A percentile compares a stretch with the other conserved stretches of the same genome.
Evolutionary conservation across 805 yeast species (phyloP).

Genomic region (Tetrapisispora arboricola): DNA sequence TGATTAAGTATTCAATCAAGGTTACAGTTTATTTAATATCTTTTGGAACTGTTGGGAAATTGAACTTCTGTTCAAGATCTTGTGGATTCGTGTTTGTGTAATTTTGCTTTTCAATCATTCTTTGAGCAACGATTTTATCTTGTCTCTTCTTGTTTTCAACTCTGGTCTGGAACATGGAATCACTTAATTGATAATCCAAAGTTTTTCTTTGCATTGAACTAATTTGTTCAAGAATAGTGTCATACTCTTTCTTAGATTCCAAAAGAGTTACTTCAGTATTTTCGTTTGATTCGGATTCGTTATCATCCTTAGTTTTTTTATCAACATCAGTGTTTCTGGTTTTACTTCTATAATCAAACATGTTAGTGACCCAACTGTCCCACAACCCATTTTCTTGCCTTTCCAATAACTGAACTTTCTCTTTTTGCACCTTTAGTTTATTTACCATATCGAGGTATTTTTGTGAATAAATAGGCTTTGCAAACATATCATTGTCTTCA

Average conservation of each 20-base stretch:
- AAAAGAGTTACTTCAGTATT: background rate
- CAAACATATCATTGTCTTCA: constrained; percentile 27
- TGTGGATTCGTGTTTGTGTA: constrained; percentile 25
- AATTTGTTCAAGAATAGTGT: constrained; percentile 13
- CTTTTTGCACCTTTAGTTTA: constrained; percentile 12
- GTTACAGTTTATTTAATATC: background rate
- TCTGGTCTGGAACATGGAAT: constrained; percentile 17
- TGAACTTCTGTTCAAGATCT: constrained; percentile 13
- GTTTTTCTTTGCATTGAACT: constrained; percentile 12
- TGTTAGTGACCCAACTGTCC: constrained; percentile 27
- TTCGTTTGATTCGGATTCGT: background rate
- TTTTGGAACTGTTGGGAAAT: constrained; percentile 23
- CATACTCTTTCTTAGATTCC: constrained; percentile 11
- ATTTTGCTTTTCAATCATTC: constrained; percentile 15
- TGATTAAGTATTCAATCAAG: no score
- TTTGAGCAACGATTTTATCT: constrained; percentile 5
- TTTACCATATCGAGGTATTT: constrained; percentile 15
- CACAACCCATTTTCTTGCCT: constrained; percentile 14
- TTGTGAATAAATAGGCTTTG: constrained; percentile 16
- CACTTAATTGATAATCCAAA: constrained; percentile 15
- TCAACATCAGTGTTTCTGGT: background rate
- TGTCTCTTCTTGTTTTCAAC: constrained; percentile 10
- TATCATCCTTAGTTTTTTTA: background rate
- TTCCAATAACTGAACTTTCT: constrained; percentile 7
- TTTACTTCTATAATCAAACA: constrained; percentile 14